phyloP scores from a whole-genome alignment of 257 asterid species.

The Craterostigma plantagineum region DNA sequence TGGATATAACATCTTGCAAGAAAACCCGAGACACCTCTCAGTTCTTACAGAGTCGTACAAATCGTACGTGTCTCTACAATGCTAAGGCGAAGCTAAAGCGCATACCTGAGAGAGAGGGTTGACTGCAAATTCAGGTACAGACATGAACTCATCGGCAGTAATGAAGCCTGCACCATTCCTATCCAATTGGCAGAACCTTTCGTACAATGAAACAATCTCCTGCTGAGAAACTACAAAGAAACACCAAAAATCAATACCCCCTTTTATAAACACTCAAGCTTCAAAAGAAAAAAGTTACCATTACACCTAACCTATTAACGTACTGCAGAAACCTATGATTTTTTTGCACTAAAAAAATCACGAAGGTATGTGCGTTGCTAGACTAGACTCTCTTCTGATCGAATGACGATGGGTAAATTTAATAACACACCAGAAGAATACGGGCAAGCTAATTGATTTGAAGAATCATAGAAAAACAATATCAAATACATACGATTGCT shows the following conservation, averaged over 20 bases:
- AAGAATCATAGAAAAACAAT: too few relatives aligned
- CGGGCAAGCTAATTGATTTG: background rate
- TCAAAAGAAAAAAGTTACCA: too few relatives aligned
- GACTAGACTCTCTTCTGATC: background rate
- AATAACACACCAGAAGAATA: background rate
- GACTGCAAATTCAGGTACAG: conserved; percentile 43
- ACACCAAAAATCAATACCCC: background rate
- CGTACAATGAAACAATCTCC: conserved; percentile 39
- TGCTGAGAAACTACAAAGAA: conserved; percentile 32
- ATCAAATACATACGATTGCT: too few relatives aligned
- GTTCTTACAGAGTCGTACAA: too few relatives aligned
- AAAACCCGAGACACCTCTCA: background rate
- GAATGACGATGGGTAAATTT: too few relatives aligned
- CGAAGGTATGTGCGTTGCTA: too few relatives aligned
- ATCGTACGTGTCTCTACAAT: too few relatives aligned
- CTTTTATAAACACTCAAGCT: too few relatives aligned
- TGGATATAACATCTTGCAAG: too few relatives aligned
- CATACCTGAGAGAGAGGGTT: conserved; percentile 38
- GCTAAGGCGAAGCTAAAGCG: background rate
- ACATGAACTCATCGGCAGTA: conserved; percentile 39
- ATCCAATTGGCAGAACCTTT: conserved; percentile 48
- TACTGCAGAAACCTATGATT: too few relatives aligned
- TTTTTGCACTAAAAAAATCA: too few relatives aligned
- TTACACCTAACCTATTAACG: too few relatives aligned
- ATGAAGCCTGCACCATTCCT: conserved; percentile 34